Evolutionary conservation across 2,329 filamentous ascomycete species (phyloP), one percentile per base, ranked within the genome.

Genomic region (Proliferodiscus dingleyae): DNA sequence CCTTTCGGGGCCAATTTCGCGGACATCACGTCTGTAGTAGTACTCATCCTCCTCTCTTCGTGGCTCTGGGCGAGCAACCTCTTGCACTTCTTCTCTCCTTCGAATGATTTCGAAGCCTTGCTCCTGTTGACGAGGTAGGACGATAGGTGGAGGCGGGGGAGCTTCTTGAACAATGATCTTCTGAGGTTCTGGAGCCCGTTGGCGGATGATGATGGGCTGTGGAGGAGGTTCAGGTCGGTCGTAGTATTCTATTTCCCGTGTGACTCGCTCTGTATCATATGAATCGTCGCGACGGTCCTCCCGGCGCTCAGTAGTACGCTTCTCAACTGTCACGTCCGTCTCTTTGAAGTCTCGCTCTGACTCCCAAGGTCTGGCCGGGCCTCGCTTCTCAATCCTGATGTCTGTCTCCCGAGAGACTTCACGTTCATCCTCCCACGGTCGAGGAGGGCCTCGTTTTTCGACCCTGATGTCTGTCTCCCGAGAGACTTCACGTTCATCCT

Each of bases 211-310:
- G 49, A 81, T 72, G 4, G 77, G 77, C 2, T 70, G 61, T 3
- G 70, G 70, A 8, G 71, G 64, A 10, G 74, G 73, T 18, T 75
- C 69, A 21, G 71, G 67, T 3, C 73, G 72, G 36, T 73, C 67
- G 56, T 76, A 83, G 61, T 81, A 83, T 54, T 83, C 80, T 2
- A 77, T 78, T 60, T 83, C 79, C 61, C 74, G 75, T 57, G 74
- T 74, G 58, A 79, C 80, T 59, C 71, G 72, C 60, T 83, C 79
- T 33, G 81, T 58, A 15, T 81, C 75, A 45, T 58, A 59, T 11
- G 10, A n/a, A n/a, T n/a, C n/a, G n/a, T n/a, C n/a, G n/a, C n/a
- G n/a, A n/a, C n/a, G n/a, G n/a, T n/a, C n/a, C n/a, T n/a, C n/a
- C n/a, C 55, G 52, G 19, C 53, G 55, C 37, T 60, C 56, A 4